phyloP scores from a whole-genome alignment of 2,329 filamentous ascomycete species.

The Drechslera avenae region DNA sequence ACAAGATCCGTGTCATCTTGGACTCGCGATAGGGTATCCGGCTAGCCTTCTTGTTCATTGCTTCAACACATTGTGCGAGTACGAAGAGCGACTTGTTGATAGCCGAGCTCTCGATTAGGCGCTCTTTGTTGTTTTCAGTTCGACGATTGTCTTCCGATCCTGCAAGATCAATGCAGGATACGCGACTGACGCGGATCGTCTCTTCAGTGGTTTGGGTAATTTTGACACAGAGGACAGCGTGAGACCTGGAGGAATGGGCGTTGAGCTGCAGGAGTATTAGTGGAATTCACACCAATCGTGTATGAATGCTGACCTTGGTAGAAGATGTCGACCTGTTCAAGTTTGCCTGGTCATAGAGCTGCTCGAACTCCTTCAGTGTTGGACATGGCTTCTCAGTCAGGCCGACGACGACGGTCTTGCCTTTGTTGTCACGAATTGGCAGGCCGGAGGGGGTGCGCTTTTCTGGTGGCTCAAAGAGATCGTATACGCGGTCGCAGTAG shows the following conservation, averaged over 20 bases:
- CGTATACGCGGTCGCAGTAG: conserved; percentile 94
- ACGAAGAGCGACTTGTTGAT: conserved; percentile 99
- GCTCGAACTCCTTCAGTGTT: conserved; percentile 87
- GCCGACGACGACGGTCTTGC: conserved; percentile 85
- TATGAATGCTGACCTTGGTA: conserved; percentile 66
- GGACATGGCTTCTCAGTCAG: conserved; percentile 81
- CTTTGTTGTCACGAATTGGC: conserved; percentile 82
- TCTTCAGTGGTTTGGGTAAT: conserved; percentile 74
- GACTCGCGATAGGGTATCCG: conserved; percentile 92
- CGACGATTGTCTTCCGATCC: conserved; percentile 94
- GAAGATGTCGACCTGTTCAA: conserved; percentile 86
- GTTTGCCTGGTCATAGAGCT: conserved; percentile 88
- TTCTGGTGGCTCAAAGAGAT: conserved; percentile 85
- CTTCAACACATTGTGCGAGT: conserved; percentile 91
- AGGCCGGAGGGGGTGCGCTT: conserved; percentile 82
- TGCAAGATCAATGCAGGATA: conserved; percentile 91
- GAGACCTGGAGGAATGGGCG: conserved; percentile 85
- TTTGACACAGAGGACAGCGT: conserved; percentile 90
- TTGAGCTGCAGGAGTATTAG: conserved; percentile 64
- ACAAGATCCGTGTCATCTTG: conserved; percentile 96
- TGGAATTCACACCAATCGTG: neutral
- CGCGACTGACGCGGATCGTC: conserved; percentile 75
- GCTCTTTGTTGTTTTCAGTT: conserved; percentile 91
- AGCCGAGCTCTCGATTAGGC: conserved; percentile 90
- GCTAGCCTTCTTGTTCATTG: conserved; percentile 75